Base-by-base conservation (phyloP, 2,329 filamentous ascomycete species). In the Iodosphaeria phyllophila region DNA sequence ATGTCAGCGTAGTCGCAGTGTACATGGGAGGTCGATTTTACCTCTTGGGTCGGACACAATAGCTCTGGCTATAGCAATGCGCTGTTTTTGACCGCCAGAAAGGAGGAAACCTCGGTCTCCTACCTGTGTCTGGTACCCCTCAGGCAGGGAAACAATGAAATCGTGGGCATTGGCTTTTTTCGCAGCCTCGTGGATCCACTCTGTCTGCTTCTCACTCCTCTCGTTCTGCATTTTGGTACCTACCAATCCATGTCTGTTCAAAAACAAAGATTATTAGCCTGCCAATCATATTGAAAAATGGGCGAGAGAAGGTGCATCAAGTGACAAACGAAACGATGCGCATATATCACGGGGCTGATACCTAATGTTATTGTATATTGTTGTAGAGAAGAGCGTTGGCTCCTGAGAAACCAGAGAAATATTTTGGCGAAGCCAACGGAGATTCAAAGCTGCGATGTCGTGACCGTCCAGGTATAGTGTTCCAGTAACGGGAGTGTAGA, bases 1-100 rank as follows among this genome's bases (percentile, higher is more conserved):
- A 19, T 8, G 11, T 11, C 18, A 19, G 8, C 8, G 11, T 11
- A 19, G 11, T 11, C 8, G 11, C 18, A 19, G 11, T 8, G 11
- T 8, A 19, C 8, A 19, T 8, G 18, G 18, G 18, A n/a, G 18
- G 18, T 8, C 8, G 18, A 19, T 8, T 11, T 8, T 11, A n/a
- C 18, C 11, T 74, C 54, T 84, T 91, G 86, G 86, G 38, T 93
- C 78, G 11, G 77, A 86, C 16, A 93, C 80, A 28, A 93, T 68
- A 19, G 84, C 84, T 41, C 83, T 65, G 6, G 86, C 83, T 48
- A 95, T 93, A 8, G 86, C 84, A 42, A 95, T 91, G 38, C 89
- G 79, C 51, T 95, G 89, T 49, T 93, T 92, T 51, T 98, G 89
- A 18, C 89, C 89, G 46, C 89, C 89, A 28, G 80, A 92, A 6